Base-by-base conservation (phyloP, 2,329 filamentous ascomycete species). In the Pseudopithomyces maydicus region DNA sequence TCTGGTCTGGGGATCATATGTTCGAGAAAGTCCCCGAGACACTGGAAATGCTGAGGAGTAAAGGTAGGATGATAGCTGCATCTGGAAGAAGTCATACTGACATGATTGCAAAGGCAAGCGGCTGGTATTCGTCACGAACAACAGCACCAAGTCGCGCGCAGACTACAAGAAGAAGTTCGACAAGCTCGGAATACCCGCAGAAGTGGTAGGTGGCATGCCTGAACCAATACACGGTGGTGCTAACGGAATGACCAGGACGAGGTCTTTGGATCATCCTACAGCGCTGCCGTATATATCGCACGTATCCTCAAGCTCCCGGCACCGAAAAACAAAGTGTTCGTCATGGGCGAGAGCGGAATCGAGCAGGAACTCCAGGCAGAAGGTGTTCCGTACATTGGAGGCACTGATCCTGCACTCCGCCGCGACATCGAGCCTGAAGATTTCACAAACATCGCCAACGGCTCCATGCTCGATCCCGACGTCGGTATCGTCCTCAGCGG, bases 71-170 rank as follows among this genome's bases (percentile, higher is more conserved):
- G 22, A 47, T 3, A 20, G 12, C 17, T 32, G 15, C 19, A 8
- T 7, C 6, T 2, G 26, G 14, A 2, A 38, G 15, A 5, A 19
- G 11, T 1, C 6, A 22, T 2, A 35, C 38, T 51, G 33, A 51
- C 3, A 12, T 43, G 17, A 6, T 38, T 26, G 15, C 23, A 22
- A 20, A 95, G 93, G 91, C 73, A 99, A 99, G 78, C 89, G 89
- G 74, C 85, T 95, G 33, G 88, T 99, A 53, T 99, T 99, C 73
- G 95, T 99, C 51, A 99, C 95, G 39, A 99, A 99, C 81, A 99
- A 99, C 81, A 97, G 92, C 72, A 98, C 95, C 55, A 99, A 99
- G 76, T 97, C 94, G 11, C 90, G 95, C 55, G 82, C 85, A 48
- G 92, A 97, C 74, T 99, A 99, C 79, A 89, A 90, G 75, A 92